A percentile compares a stretch with the other conserved stretches of the same genome.
Conservation (phyloP, 768 basidiomycete species). For the Lentinus brumalis region DNA sequence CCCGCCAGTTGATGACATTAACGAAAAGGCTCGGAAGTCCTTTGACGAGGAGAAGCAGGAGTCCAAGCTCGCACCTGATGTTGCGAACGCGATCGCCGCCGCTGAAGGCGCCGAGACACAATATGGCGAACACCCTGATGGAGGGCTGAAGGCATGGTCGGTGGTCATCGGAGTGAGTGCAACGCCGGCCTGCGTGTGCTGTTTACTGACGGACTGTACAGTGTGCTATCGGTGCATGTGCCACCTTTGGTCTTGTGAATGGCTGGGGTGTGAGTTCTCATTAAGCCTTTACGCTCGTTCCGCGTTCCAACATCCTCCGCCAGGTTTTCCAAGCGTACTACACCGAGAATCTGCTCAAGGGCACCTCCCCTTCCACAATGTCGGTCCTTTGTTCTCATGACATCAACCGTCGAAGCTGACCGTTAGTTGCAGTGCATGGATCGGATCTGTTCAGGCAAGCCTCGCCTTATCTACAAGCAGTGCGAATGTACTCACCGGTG, state of each 20-base stretch:
- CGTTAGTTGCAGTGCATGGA: constrained; percentile 63
- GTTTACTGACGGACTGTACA: background rate
- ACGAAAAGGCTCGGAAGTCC: constrained; percentile 2
- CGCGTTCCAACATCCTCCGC: background rate
- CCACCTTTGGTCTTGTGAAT: constrained; percentile 71
- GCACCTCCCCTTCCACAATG: constrained; percentile 65
- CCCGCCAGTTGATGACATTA: constrained; percentile 8
- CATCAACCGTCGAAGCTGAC: background rate
- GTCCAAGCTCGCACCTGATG: background rate
- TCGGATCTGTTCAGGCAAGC: constrained; percentile 70
- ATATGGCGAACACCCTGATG: constrained; percentile 41
- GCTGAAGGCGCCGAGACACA: constrained; percentile 5
- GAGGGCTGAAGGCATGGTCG: constrained; percentile 47
- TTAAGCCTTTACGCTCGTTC: background rate
- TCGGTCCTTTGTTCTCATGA: constrained; percentile 27
- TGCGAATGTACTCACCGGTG: background rate
- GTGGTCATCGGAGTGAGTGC: constrained; percentile 42
- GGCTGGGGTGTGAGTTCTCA: constrained; percentile 67
- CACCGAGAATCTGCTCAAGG: constrained; percentile 49
- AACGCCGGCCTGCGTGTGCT: background rate
- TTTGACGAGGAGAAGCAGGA: constrained; percentile 1
- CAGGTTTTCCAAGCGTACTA: constrained; percentile 80
- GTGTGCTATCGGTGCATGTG: constrained; percentile 40
- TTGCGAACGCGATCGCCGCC: background rate
- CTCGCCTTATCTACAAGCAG: background rate